Evolutionary conservation across 495 filamentous ascomycete species (phyloP).

Genomic region (Podospora pseudoanserina): DNA sequence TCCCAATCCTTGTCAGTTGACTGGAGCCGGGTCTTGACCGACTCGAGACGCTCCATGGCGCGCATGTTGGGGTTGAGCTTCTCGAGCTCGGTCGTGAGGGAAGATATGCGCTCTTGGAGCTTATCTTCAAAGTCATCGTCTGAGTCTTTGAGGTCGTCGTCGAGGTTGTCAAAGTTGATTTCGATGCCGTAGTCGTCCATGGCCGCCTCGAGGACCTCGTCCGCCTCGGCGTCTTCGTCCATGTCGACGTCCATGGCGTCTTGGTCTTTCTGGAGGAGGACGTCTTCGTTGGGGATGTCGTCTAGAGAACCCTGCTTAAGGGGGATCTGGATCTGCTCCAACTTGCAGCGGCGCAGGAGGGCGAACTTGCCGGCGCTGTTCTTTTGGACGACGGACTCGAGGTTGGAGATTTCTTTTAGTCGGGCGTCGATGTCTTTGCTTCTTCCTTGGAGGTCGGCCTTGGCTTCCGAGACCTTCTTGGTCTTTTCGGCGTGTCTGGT

Average conservation of each 20-base stretch:
- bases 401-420: conserved; percentile 66
- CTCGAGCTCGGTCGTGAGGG: conserved; percentile 73
- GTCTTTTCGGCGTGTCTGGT: conserved; percentile 61
- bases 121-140: conserved; percentile 72
- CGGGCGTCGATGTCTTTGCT: conserved; percentile 77
- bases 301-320: conserved; percentile 78
- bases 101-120: conserved; percentile 71
- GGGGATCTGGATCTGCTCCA: conserved; percentile 88
- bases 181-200: conserved; percentile 89
- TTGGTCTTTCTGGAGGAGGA: conserved; percentile 60
- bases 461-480: conserved; percentile 75
- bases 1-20: conserved; percentile 87
- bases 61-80: conserved; percentile 95
- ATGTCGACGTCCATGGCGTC: conserved; percentile 87
- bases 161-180: conserved; percentile 80
- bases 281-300: conserved; percentile 80
- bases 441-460: conserved; percentile 78
- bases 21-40: conserved; percentile 76
- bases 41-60: conserved; percentile 87
- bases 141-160: conserved; percentile 72
- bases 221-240: conserved; percentile 54
- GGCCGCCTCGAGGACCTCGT: conserved; percentile 51
- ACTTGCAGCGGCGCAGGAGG: conserved; percentile 81
- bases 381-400: conserved; percentile 80
- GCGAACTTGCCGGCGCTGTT: conserved; percentile 78